Evolutionary conservation across 2,329 filamentous ascomycete species (phyloP).

Genomic region (Clonostachys solani): DNA sequence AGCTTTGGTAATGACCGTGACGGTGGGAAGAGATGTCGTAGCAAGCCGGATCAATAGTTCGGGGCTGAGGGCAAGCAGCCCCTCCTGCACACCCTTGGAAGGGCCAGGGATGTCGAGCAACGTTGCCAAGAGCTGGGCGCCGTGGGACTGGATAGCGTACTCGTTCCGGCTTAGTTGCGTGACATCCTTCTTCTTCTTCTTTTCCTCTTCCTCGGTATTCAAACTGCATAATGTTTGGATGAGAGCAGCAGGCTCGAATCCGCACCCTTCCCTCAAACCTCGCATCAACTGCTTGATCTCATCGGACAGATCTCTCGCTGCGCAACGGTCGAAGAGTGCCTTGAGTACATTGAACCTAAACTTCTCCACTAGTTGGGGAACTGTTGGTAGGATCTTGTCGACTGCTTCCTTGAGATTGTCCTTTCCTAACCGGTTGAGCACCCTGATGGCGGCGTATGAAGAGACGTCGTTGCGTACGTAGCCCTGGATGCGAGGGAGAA

Average conservation of each 20-base stretch:
- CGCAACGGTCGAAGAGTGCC: conserved; percentile 77
- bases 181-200: conserved; percentile 27
- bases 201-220: conserved; percentile 22
- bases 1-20: conserved; percentile 45
- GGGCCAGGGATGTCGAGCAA: conserved; percentile 75
- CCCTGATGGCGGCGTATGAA: conserved; percentile 78
- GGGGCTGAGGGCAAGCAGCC: conserved; percentile 55
- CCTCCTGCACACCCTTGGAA: conserved; percentile 66
- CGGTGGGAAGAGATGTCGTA: conserved; percentile 43
- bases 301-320: conserved; percentile 58
- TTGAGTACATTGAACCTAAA: conserved; percentile 76
- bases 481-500: conserved; percentile 74
- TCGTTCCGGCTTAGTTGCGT: conserved; percentile 50
- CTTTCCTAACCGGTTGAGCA: conserved; percentile 79
- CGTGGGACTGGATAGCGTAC: conserved; percentile 58
- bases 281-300: conserved; percentile 42
- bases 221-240: conserved; percentile 46
- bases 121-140: conserved; percentile 73
- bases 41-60: conserved; percentile 61
- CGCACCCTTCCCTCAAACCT: conserved; percentile 42
- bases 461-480: conserved; percentile 88
- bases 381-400: conserved; percentile 65
- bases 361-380: conserved; percentile 69
- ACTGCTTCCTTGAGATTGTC: conserved; percentile 77
- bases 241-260: conserved; percentile 39